Percentiles rank a stretch among this genome's conserved stretches.
Evolutionary conservation across 2,329 filamentous ascomycete genomes (phyloP).

Genomic region (Colletotrichum horii): DNA sequence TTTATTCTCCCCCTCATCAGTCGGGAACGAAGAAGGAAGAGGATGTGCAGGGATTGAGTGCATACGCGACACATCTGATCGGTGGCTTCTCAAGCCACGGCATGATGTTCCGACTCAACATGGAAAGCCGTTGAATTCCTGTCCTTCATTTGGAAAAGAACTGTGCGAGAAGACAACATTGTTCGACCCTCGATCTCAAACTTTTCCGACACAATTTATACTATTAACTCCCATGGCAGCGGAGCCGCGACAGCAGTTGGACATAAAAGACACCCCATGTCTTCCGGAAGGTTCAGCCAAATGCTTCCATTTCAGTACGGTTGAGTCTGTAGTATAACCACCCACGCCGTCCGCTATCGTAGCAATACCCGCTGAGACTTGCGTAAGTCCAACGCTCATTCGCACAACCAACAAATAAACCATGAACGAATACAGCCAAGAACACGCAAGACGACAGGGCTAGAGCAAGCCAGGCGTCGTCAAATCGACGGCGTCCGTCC

Average conservation of each 20-base stretch:
- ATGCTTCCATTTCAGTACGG: no score
- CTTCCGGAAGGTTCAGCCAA: no score
- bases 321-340: no score
- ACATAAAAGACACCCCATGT: no score
- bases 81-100: neutral
- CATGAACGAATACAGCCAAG: neutral
- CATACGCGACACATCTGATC: neutral
- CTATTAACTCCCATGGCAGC: neutral
- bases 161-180: neutral
- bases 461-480: rapidly evolving
- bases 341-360: rapidly evolving
- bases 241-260: neutral
- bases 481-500: neutral
- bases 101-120: no score
- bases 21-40: neutral
- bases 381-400: no score
- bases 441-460: neutral
- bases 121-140: neutral
- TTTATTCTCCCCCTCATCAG: neutral
- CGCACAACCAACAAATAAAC: neutral
- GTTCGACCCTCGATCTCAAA: neutral
- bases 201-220: neutral
- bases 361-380: neutral
- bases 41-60: rapidly evolving
- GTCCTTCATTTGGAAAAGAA: neutral